These are phyloP conservation scores for Fusarium xyrophilum DNA, from an alignment of 2,329 filamentous ascomycete species.

Conservation along the genomic window DNA sequence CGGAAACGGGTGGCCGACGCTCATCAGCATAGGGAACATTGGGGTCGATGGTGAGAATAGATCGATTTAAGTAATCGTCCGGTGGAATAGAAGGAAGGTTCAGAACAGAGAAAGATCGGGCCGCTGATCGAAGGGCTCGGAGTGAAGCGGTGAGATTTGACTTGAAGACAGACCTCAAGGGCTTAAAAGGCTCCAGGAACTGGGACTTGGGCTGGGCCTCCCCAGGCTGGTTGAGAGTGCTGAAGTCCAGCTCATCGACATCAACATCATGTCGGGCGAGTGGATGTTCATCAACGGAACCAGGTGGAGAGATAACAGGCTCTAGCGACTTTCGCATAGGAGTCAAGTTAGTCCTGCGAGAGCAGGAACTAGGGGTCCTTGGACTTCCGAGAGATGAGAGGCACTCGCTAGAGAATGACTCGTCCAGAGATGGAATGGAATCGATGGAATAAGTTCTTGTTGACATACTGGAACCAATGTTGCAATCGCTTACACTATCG, in stretches of 20 bases:
- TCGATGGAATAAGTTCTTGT: constrained; percentile 65
- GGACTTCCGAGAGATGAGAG: constrained; percentile 60
- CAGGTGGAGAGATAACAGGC: constrained; percentile 62
- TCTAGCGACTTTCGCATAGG: constrained; percentile 59
- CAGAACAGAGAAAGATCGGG: constrained; percentile 67
- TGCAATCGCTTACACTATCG: constrained; percentile 58
- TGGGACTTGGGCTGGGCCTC: constrained; percentile 47
- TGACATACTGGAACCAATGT: constrained; percentile 59
- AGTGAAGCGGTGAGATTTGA: constrained; percentile 73
- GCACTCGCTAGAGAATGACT: constrained; percentile 60
- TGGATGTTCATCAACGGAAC: constrained; percentile 60
- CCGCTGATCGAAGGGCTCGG: constrained; percentile 68
- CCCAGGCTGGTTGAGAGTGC: constrained; percentile 52
- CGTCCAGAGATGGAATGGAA: constrained; percentile 66
- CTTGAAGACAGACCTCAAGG: constrained; percentile 67
- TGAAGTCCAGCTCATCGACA: constrained; percentile 56
- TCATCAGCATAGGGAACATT: constrained; percentile 72
- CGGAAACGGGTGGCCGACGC: constrained; percentile 66
- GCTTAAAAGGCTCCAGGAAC: constrained; percentile 52
- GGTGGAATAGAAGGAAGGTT: constrained; percentile 69
- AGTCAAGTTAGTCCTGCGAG: constrained; percentile 47
- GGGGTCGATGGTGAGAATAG: constrained; percentile 71
- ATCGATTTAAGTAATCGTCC: constrained; percentile 71
- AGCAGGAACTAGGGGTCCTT: constrained; percentile 47
- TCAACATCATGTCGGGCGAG: constrained; percentile 47